phyloP scores from a whole-genome alignment of 495 filamentous ascomycete genomes.

The Neurospora sp. region DNA sequence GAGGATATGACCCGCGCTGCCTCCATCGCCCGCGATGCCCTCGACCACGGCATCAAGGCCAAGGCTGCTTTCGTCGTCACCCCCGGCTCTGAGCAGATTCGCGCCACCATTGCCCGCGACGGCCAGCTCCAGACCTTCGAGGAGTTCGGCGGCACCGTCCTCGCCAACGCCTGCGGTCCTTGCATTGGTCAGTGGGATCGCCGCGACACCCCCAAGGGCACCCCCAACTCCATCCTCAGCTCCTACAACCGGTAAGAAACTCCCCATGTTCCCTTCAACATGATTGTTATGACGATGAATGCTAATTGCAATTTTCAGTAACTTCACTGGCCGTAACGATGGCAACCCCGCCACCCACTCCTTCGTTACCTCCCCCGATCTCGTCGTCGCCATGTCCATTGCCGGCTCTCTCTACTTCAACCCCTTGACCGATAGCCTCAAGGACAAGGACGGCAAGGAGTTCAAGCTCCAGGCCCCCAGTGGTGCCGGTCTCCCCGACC shows the following conservation, averaged over 20 bases:
- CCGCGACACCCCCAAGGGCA: constrained; percentile 90
- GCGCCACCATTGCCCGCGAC: constrained; percentile 89
- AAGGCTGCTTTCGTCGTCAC: constrained; percentile 92
- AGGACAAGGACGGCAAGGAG: constrained; percentile 96
- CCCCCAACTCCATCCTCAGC: constrained; percentile 54
- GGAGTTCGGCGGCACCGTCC: constrained; percentile 91
- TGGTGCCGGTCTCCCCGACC: constrained; percentile 69
- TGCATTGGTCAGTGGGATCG: constrained; percentile 88
- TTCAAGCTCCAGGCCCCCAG: constrained; percentile 74
- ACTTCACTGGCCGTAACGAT: constrained; percentile 99
- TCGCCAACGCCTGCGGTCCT: constrained; percentile 91
- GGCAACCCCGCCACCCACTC: constrained; percentile 98
- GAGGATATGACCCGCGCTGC: constrained; percentile 97
- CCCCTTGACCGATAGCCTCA: constrained; percentile 85
- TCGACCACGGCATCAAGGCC: constrained; percentile 87
- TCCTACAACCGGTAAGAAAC: constrained; percentile 18
- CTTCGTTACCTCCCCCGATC: constrained; percentile 96
- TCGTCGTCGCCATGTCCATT: constrained; percentile 85
- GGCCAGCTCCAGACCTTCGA: constrained; percentile 95
- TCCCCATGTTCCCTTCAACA: background rate
- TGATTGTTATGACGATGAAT: constrained; percentile 58
- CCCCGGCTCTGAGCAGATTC: constrained; percentile 95
- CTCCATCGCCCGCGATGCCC: constrained; percentile 88
- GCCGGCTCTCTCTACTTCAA: constrained; percentile 94
- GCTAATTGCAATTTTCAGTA: constrained; percentile 92